A percentile compares a stretch with the other conserved stretches of the same genome.
Evolutionary conservation across 2,329 filamentous ascomycete genomes (phyloP).

Genomic region (Ophiostoma populinum): DNA sequence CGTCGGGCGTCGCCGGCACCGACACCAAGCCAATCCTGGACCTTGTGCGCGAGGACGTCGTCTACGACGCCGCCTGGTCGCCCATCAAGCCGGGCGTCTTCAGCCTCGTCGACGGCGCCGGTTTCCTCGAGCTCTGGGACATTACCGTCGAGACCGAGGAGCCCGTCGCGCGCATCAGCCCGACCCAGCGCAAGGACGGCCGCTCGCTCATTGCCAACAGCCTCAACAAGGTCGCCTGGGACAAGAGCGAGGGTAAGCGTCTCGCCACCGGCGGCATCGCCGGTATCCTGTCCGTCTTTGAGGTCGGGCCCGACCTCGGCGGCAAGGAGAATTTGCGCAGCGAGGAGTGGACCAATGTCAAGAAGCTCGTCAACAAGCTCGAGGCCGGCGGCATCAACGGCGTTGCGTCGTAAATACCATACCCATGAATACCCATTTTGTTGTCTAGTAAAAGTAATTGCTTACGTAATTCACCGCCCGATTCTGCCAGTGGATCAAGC

Average conservation of each 20-base stretch:
- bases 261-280: conserved; percentile 86
- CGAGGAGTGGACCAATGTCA: conserved; percentile 88
- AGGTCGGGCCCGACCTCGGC: conserved; percentile 67
- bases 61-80: conserved; percentile 93
- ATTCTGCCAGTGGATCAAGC: no score
- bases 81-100: conserved; percentile 90
- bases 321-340: conserved; percentile 68
- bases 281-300: conserved; percentile 79
- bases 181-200: conserved; percentile 47
- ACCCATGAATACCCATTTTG: no score
- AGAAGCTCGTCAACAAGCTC: conserved; percentile 66
- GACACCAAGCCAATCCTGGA: conserved; percentile 63
- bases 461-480: no score
- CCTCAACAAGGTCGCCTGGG: conserved; percentile 90
- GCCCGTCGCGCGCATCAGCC: conserved; percentile 64
- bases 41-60: conserved; percentile 84
- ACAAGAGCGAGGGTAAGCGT: conserved; percentile 70
- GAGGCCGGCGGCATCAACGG: conserved; percentile 41
- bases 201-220: conserved; percentile 62
- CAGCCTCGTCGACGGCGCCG: conserved; percentile 82
- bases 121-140: conserved; percentile 88
- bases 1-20: conserved; percentile 24
- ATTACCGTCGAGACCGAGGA: conserved; percentile 85
- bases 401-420: conserved; percentile 2
- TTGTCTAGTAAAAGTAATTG: no score